Evolutionary conservation across 2,329 filamentous ascomycete genomes (phyloP).

Genomic region (Diplodia intermedia): DNA sequence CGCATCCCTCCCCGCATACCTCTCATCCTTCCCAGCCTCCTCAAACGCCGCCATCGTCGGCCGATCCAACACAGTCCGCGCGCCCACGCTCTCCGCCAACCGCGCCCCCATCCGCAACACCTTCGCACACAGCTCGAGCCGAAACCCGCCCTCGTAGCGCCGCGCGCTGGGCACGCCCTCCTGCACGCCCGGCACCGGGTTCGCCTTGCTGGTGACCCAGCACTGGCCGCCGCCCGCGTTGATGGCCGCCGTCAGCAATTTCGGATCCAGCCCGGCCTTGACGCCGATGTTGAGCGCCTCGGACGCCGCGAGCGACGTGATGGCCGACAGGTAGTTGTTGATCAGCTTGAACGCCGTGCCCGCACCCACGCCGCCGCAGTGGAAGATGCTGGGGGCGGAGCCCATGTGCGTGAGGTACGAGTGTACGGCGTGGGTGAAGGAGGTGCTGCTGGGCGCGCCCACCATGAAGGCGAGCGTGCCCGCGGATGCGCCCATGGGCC

Average conservation of each 20-base stretch:
- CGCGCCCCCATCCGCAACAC: slow-evolving; percentile 63
- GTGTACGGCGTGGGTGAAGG: slow-evolving; percentile 62
- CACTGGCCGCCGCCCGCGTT: slow-evolving; percentile 91
- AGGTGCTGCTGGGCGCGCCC: slow-evolving; percentile 68
- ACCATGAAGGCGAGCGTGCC: slow-evolving; percentile 97
- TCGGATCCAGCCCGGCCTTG: slow-evolving; percentile 67
- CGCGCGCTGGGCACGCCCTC: slow-evolving; percentile 75
- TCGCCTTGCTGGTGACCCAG: slow-evolving; percentile 96
- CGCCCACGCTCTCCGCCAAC: slow-evolving; percentile 60
- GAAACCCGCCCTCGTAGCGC: slow-evolving; percentile 67
- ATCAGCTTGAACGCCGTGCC: slow-evolving; percentile 92
- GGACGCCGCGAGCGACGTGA: slow-evolving; percentile 81
- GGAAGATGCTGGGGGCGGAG: slow-evolving; percentile 71
- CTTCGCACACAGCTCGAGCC: slow-evolving; percentile 66
- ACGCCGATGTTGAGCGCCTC: slow-evolving; percentile 72
- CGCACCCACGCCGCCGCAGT: slow-evolving; percentile 82
- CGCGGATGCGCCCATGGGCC: slow-evolving; percentile 86
- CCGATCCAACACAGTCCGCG: slow-evolving; percentile 58
- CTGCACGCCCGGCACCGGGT: slow-evolving; percentile 86
- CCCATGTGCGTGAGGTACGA: slow-evolving; percentile 82
- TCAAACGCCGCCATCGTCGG: slow-evolving; percentile 60
- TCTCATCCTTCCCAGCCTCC: slow-evolving; percentile 58
- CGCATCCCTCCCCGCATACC: slow-evolving; percentile 63
- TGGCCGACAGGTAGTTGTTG: slow-evolving; percentile 94
- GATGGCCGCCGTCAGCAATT: slow-evolving; percentile 80